Conservation (phyloP, 495 filamentous ascomycete genomes). For the Neurospora africana region DNA sequence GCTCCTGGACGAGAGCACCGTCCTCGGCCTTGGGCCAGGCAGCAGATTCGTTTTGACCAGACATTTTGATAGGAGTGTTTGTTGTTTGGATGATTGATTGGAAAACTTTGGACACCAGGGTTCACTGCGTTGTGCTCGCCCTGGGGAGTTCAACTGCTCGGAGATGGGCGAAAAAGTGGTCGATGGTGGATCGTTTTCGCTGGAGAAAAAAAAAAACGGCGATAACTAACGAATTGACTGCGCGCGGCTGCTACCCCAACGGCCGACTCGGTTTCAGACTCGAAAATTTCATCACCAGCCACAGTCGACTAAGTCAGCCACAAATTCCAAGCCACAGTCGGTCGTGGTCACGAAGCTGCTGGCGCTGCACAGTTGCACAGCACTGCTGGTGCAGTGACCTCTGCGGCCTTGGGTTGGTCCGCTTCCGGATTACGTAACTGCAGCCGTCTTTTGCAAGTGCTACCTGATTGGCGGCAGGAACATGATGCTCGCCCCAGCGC, state of each 20-base stretch:
- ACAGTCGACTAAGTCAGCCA: background rate
- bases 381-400: background rate
- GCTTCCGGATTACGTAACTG: slow-evolving; percentile 22
- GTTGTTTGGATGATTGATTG: background rate
- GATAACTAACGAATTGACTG: background rate
- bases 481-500: slow-evolving; percentile 18
- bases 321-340: background rate
- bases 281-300: background rate
- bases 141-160: slow-evolving; percentile 5
- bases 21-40: slow-evolving; percentile 87
- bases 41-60: slow-evolving; percentile 39
- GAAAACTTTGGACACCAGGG: slow-evolving; percentile 13
- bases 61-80: slow-evolving; percentile 27
- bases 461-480: slow-evolving; percentile 1
- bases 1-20: slow-evolving; percentile 60
- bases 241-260: background rate
- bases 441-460: background rate
- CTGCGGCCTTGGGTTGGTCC: slow-evolving; percentile 5
- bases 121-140: slow-evolving; percentile 25
- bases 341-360: background rate
- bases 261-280: background rate
- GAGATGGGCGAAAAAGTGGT: slow-evolving; percentile 1
- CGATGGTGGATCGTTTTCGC: background rate
- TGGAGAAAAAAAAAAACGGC: background rate
- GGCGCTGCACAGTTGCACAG: background rate